These are phyloP conservation scores for Fusarium temperatum DNA, from an alignment of 2,329 filamentous ascomycete species.

Conservation along the genomic window DNA sequence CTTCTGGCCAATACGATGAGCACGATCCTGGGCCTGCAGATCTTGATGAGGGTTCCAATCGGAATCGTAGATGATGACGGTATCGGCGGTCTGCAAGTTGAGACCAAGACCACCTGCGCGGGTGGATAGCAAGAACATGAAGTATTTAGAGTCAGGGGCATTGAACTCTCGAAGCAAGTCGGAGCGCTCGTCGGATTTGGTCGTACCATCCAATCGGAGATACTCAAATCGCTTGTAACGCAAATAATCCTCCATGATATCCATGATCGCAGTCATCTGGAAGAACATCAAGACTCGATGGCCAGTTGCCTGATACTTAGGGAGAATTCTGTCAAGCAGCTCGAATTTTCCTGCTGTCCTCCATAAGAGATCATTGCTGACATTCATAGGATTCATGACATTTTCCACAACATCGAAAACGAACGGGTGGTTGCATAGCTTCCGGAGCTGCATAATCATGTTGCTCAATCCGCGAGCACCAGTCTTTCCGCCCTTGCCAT, in stretches of 20 bases:
- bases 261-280: conserved; percentile 99
- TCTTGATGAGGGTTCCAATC: conserved; percentile 99
- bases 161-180: conserved; percentile 92
- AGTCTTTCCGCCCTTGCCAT: conserved; percentile 94
- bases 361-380: conserved; percentile 94
- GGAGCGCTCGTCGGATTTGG: conserved; percentile 96
- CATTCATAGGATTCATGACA: conserved; percentile 90
- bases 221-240: conserved; percentile 85
- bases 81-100: conserved; percentile 96
- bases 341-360: conserved; percentile 97
- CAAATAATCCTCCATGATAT: conserved; percentile 99
- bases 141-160: conserved; percentile 87
- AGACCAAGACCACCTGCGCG: conserved; percentile 97
- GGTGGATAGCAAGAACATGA: conserved; percentile 98
- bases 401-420: conserved; percentile 98
- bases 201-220: conserved; percentile 93
- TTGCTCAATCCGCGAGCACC: conserved; percentile 95
- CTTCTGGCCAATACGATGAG: conserved; percentile 99
- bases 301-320: conserved; percentile 89
- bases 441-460: conserved; percentile 99
- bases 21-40: conserved; percentile 98
- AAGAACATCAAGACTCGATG: conserved; percentile 99
- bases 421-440: conserved; percentile 98
- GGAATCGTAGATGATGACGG: conserved; percentile 99
- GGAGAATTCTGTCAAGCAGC: conserved; percentile 87